Evolutionary conservation across 2,329 filamentous ascomycete genomes (phyloP), one percentile per base, ranked within the genome.

Genomic region (Aspergillus novofumigatus): DNA sequence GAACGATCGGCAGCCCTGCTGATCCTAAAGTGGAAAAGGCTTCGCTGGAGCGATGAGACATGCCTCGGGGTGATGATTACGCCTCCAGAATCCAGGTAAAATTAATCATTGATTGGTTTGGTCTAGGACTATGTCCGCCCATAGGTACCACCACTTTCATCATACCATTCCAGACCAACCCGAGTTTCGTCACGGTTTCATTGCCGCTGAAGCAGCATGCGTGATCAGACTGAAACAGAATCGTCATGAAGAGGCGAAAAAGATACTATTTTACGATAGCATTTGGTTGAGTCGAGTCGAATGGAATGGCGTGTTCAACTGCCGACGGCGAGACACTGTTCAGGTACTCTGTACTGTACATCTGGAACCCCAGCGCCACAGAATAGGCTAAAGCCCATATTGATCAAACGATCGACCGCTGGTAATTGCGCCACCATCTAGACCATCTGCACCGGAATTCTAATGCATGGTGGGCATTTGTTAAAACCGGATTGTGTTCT

Each of bases 1-100:
- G 51, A 51, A 50, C 62, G 64, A 68, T 66, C 64, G 59, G 35
- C 63, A 49, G 52, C 55, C 59, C 54, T 62, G 58, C 56, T 53
- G 54, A 56, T 58, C 53, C 55, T 55, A 55, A 57, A 59, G 62
- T 60, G 61, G 60, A 47, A 53, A 49, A 42, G 48, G 26, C 59
- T 58, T 58, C 53, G 52, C 50, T 51, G 58, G 52, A 49, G 49
- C 53, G 54, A 55, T 58, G 58, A 61, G 58, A 64, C 58, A 56
- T 56, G 51, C 35, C 55, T 53, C 54, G 52, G 53, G 32, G 14
- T 5, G 6, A 38, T 38, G 32, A 7, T 38, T 17, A 38, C 14
- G 14, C 14, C 14, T 38, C 32, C 32, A 54, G 52, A 55, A 53
- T 51, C 26, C 26, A 48, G 59, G 59, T 52, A 41, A 49, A 51